Evolutionary conservation across 139 green algal species (phyloP).

Genomic region (Chlamydomonas schloesseri): DNA sequence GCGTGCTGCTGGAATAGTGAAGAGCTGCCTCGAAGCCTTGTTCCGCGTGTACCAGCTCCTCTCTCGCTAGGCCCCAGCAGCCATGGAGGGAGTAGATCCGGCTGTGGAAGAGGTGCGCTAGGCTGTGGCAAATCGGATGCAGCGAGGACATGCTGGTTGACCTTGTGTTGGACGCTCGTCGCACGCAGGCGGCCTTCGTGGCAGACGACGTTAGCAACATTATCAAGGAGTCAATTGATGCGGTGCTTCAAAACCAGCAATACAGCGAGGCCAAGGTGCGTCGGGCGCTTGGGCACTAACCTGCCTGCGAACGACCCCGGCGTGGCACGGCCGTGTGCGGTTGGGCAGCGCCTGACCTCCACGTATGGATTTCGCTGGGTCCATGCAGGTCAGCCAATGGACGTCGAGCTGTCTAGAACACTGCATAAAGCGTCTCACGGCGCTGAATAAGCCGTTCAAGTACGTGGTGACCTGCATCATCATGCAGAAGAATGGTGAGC

Average conservation of each 20-base stretch:
- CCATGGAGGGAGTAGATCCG: background rate
- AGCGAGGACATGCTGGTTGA: background rate
- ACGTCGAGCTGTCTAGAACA: slow-evolving; percentile 76
- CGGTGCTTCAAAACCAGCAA: slow-evolving; percentile 78
- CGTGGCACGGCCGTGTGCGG: too few relatives aligned
- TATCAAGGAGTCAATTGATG: slow-evolving; percentile 87
- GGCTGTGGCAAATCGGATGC: too few relatives aligned
- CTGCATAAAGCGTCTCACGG: slow-evolving; percentile 80
- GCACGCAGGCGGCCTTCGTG: slow-evolving; percentile 78
- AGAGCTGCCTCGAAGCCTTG: background rate
- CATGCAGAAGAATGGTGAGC: slow-evolving; percentile 85
- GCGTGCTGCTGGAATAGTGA: too few relatives aligned
- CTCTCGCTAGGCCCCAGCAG: background rate
- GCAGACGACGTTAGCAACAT: slow-evolving; percentile 88
- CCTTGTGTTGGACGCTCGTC: background rate
- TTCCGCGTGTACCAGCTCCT: too few relatives aligned
- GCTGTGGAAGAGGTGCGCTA: too few relatives aligned
- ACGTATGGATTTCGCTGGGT: too few relatives aligned
- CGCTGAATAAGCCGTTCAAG: slow-evolving; percentile 86
- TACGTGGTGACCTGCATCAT: slow-evolving; percentile 86
- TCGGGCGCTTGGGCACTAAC: too few relatives aligned
- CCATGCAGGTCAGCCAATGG: slow-evolving; percentile 80
- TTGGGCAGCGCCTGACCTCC: too few relatives aligned
- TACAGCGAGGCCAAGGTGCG: slow-evolving; percentile 82
- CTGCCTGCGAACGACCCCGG: too few relatives aligned